phyloP scores from a whole-genome alignment of 768 basidiomycete species.

The Hypholoma sublateritium region DNA sequence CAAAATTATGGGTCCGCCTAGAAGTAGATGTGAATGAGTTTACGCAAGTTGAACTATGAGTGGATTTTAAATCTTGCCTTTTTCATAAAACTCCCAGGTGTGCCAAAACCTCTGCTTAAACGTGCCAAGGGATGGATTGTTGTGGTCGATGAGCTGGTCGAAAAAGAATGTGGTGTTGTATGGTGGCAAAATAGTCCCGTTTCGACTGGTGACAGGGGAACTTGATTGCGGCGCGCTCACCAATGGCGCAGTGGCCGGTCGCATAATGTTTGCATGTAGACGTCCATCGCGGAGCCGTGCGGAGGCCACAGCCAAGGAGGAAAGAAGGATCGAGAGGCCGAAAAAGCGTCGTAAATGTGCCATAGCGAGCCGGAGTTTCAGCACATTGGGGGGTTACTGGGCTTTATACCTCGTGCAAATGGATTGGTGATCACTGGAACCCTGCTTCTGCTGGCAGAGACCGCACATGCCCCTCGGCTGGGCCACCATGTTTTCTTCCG shows the following conservation, averaged over 20 bases:
- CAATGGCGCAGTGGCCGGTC: conserved; percentile 35
- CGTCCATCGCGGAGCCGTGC: conserved; percentile 36
- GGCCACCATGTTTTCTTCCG: background rate
- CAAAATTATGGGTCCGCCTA: conserved; percentile 60
- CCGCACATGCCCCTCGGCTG: background rate
- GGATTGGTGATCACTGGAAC: background rate
- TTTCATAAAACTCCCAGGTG: conserved; percentile 62
- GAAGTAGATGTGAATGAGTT: conserved; percentile 4
- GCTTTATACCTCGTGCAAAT: background rate
- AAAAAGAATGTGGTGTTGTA: conserved; percentile 50
- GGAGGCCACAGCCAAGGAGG: conserved; percentile 17
- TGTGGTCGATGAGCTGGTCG: conserved; percentile 55
- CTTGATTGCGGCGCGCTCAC: conserved; percentile 24
- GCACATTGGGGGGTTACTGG: background rate
- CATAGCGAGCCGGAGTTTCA: background rate
- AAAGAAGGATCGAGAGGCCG: conserved; percentile 20
- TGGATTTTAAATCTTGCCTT: conserved; percentile 29
- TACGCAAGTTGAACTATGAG: background rate
- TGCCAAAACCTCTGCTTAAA: conserved; percentile 76
- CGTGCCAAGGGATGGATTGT: conserved; percentile 55
- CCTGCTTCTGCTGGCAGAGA: background rate
- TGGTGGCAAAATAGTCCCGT: conserved; percentile 42
- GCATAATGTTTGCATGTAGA: conserved; percentile 40
- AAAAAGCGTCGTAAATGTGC: conserved; percentile 15
- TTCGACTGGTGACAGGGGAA: conserved; percentile 31